Conservation (phyloP, 305 asterid genomes). For the Solanum hybrid region DNA sequence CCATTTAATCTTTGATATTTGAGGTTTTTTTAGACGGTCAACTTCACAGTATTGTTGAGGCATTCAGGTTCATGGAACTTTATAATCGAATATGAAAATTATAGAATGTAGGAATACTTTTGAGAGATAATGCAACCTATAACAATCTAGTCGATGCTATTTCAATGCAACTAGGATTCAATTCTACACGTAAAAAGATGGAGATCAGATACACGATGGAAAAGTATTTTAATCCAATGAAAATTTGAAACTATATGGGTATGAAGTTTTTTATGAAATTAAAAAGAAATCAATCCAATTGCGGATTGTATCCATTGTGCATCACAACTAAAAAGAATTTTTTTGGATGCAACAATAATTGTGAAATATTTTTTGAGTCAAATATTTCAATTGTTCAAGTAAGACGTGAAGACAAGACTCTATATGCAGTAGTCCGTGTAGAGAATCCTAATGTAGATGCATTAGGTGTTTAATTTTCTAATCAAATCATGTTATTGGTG, state of each 20-base stretch:
- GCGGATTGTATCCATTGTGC: background rate
- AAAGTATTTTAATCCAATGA: background rate
- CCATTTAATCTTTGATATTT: background rate
- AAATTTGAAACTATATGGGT: background rate
- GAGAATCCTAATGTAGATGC: background rate
- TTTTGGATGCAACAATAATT: background rate
- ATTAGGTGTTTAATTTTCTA: background rate
- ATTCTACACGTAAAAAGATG: background rate
- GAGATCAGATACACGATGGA: background rate
- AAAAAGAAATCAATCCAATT: background rate
- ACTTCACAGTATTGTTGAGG: background rate
- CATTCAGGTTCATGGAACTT: background rate
- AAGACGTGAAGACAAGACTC: background rate
- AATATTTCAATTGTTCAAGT: background rate
- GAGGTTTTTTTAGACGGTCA: background rate
- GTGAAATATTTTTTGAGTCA: background rate
- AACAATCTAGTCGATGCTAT: background rate
- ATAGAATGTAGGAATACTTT: background rate
- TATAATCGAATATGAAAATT: background rate
- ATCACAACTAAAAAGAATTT: background rate
- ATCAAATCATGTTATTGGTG: background rate
- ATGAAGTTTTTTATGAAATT: no score
- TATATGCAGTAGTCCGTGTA: background rate
- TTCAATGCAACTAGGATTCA: background rate
- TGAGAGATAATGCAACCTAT: no score